Percentiles rank a stretch among this genome's conserved stretches.
These are phyloP conservation scores for Hygrophoropsis aurantiaca DNA, from an alignment of 768 basidiomycete species.

Conservation along the genomic window DNA sequence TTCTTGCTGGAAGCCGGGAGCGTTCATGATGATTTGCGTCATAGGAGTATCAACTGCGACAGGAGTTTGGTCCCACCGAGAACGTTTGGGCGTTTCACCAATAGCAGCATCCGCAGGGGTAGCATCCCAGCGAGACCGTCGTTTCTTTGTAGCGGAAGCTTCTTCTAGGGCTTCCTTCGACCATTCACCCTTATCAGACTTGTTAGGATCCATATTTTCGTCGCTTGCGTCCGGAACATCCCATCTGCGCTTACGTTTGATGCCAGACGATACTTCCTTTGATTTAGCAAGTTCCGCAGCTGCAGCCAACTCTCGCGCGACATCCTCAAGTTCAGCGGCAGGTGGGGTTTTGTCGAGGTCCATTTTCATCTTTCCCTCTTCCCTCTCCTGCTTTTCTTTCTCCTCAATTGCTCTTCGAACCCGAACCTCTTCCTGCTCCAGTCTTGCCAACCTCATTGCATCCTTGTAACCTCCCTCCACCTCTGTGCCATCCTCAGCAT, in stretches of 20 bases:
- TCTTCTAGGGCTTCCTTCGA: constrained; percentile 73
- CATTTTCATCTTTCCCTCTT: constrained; percentile 73
- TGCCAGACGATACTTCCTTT: constrained; percentile 41
- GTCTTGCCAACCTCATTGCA: constrained; percentile 85
- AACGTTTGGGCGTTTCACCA: constrained; percentile 79
- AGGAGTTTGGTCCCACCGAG: constrained; percentile 97
- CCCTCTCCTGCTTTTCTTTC: constrained; percentile 75
- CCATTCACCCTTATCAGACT: constrained; percentile 64
- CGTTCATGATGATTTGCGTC: constrained; percentile 85
- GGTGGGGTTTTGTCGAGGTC: constrained; percentile 93
- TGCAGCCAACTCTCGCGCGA: constrained; percentile 65
- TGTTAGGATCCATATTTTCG: constrained; percentile 65
- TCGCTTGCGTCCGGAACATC: constrained; percentile 64
- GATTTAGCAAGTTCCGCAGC: constrained; percentile 37
- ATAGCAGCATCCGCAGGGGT: constrained; percentile 71
- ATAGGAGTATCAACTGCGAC: constrained; percentile 66
- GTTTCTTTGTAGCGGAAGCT: constrained; percentile 80
- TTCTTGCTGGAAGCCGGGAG: constrained; percentile 78
- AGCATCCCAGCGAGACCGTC: constrained; percentile 95
- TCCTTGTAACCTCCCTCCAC: constrained; percentile 92
- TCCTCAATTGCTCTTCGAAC: constrained; percentile 87
- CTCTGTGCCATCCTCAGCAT: constrained; percentile 63
- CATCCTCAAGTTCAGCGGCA: constrained; percentile 72
- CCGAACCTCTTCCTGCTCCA: constrained; percentile 91
- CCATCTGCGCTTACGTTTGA: constrained; percentile 81